phyloP scores from a whole-genome alignment of 2,329 filamentous ascomycete genomes.

The Xylariaceae sp. region DNA sequence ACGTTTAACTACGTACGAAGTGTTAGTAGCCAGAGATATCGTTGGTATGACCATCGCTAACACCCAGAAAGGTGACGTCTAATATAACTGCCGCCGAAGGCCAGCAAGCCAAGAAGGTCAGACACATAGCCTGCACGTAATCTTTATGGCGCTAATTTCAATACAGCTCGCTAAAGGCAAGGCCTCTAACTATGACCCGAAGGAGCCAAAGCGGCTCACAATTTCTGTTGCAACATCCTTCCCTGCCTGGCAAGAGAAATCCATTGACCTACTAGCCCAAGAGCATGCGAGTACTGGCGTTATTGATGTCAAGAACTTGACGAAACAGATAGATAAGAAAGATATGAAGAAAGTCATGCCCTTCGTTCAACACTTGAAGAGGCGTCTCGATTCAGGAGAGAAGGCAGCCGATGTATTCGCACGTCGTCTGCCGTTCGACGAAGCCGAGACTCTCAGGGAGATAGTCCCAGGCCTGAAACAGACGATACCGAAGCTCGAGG shows the following conservation, averaged over 20 bases:
- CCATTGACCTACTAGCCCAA: conserved; percentile 76
- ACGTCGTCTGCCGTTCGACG: conserved; percentile 85
- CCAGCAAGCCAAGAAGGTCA: conserved; percentile 80
- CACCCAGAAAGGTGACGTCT: conserved; percentile 54
- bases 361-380: conserved; percentile 88
- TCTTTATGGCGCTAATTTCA: conserved; percentile 1
- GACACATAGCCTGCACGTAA: neutral
- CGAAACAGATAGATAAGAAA: conserved; percentile 25
- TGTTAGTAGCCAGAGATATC: conserved; percentile 46
- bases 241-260: conserved; percentile 91
- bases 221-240: conserved; percentile 82
- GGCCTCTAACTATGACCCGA: conserved; percentile 81
- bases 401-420: conserved; percentile 73
- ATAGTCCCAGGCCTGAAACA: conserved; percentile 83
- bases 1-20: conserved; percentile 78
- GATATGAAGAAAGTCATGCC: conserved; percentile 99
- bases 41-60: neutral
- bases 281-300: conserved; percentile 14
- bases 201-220: conserved; percentile 88
- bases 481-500: conserved; percentile 56
- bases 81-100: conserved; percentile 88
- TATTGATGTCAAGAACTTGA: conserved; percentile 64
- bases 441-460: conserved; percentile 73
- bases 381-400: conserved; percentile 75
- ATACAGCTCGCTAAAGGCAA: conserved; percentile 76